A percentile compares a stretch with the other conserved stretches of the same genome.
Evolutionary conservation across 2,329 filamentous ascomycete genomes (phyloP).

Genomic region (Pseudophaeomoniella oleicola): DNA sequence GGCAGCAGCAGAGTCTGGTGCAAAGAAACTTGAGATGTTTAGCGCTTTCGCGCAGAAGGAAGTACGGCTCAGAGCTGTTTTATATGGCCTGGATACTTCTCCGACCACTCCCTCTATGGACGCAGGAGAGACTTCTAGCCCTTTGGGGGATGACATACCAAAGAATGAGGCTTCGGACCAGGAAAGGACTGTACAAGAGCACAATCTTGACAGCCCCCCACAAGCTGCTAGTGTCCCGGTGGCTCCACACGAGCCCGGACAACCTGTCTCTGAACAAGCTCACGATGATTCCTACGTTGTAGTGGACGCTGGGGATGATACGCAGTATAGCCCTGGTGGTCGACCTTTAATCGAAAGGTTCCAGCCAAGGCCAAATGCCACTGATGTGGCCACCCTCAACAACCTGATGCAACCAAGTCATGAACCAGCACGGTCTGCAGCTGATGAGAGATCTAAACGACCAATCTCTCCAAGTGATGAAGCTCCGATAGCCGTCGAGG

Average conservation of each 20-base stretch:
- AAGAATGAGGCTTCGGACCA: neutral
- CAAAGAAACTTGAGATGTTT: slow-evolving; percentile 39
- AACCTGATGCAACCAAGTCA: slow-evolving; percentile 1
- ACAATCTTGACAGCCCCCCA: neutral
- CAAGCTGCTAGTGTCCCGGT: neutral
- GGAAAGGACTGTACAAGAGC: neutral
- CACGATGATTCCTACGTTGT: slow-evolving; percentile 6
- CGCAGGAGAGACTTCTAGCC: neutral
- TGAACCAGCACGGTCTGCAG: neutral
- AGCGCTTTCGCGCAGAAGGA: slow-evolving; percentile 34
- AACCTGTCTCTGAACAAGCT: neutral
- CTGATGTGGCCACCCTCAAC: neutral
- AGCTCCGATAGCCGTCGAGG: slow-evolving; percentile 13
- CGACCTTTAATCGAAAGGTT: slow-evolving; percentile 27
- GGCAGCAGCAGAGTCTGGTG: slow-evolving; percentile 29
- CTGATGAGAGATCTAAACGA: neutral
- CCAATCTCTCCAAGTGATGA: slow-evolving; percentile 9
- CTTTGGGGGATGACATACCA: neutral
- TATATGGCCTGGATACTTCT: slow-evolving; percentile 21
- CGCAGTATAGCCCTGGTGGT: slow-evolving; percentile 38
- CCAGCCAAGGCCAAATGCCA: neutral
- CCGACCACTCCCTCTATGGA: neutral
- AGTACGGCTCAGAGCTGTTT: slow-evolving; percentile 29
- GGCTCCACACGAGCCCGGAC: neutral
- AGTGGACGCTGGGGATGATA: slow-evolving; percentile 12